Base-by-base conservation (phyloP, 345 rosid genomes). In the Bruguiera sexangula region DNA sequence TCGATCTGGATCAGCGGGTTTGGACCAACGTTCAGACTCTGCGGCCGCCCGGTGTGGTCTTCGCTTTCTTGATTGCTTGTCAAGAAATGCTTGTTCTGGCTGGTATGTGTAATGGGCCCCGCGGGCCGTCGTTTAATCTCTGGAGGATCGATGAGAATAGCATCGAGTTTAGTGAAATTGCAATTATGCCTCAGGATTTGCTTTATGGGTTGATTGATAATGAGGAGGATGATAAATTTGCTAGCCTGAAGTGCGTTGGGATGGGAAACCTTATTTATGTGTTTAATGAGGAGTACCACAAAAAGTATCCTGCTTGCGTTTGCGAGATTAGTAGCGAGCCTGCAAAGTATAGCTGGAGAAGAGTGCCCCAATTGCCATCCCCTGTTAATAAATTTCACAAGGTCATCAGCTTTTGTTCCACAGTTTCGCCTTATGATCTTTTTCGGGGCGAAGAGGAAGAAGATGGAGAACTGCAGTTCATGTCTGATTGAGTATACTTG, bases 311-410 rank as follows among this genome's bases (percentile, higher is more conserved):
- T n/a, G 91, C 98, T 80, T 93, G 96, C 73, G 71, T 90, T 6
- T 88, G 96, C 74, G 87, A 93, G 81, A 82, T 93, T 29, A 56
- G 36, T 50, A 70, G 76, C 5, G 81, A 79, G 21, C 53, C 76
- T 13, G 82, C 76, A 0, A 76, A 69, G 19, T 85, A 85, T 66
- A 79, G 81, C 62, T 90, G 98, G 98, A 84, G 90, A 81, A 87
- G 82, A 76, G 61, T 93, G 61, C 98, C 96, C 21, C 82, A 30
- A 10, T 80, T 88, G 84, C 89, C 93, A 21, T 88, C 81, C 5
- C 95, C 90, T 3, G 91, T 93, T 32, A 93, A 90, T 65, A 84
- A 93, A 84, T 90, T 90, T 68, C 98, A 88, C 71, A 88, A 90
- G 70, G 89, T 93, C 73, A 79, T 90, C 73, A 87, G 88, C 78